Conservation (phyloP, 2,329 filamentous ascomycete species). For the Aureobasidium sp. region DNA sequence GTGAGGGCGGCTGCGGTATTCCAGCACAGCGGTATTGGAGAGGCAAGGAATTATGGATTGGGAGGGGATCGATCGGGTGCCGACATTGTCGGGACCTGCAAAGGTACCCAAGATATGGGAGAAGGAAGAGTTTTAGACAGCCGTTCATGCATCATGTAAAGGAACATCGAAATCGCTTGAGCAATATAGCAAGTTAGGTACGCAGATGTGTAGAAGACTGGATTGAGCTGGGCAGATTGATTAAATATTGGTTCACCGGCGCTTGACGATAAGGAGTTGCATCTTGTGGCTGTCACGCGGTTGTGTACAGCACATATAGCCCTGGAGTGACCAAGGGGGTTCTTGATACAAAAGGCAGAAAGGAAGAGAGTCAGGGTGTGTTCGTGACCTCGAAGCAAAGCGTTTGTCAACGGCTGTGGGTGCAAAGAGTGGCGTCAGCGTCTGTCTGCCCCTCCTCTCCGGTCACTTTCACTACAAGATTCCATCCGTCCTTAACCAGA, state of each 20-base stretch:
- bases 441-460: background rate
- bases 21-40: background rate
- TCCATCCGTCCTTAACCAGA: background rate
- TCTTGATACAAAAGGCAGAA: background rate
- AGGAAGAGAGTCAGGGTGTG: background rate
- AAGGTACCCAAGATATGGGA: background rate
- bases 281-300: background rate
- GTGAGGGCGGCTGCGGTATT: background rate
- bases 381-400: background rate
- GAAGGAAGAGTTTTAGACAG: background rate
- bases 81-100: background rate
- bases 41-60: background rate
- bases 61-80: background rate
- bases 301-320: background rate
- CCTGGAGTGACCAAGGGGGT: background rate
- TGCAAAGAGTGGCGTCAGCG: conserved; percentile 14
- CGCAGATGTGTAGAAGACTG: background rate
- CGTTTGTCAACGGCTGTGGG: conserved; percentile 9
- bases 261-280: background rate
- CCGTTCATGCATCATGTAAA: background rate
- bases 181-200: background rate
- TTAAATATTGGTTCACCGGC: background rate
- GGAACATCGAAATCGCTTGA: background rate
- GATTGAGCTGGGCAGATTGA: background rate
- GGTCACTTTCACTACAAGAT: background rate